Conservation (phyloP, 2,329 filamentous ascomycete species). For the Exophiala aquamarina region DNA sequence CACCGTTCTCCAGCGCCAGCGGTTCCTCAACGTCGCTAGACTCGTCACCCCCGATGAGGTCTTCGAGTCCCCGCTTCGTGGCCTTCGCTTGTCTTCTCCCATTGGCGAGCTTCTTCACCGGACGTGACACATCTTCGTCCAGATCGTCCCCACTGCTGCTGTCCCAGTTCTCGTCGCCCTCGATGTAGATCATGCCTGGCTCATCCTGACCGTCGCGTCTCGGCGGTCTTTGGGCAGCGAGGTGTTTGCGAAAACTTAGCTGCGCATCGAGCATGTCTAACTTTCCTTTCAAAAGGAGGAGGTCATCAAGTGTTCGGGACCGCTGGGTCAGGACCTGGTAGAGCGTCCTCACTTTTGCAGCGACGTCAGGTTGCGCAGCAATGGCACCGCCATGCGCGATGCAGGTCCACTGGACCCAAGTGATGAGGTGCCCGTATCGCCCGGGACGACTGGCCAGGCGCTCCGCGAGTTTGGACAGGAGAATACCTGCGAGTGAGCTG, state of each 20-base stretch:
- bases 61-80: slow-evolving; percentile 33
- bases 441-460: slow-evolving; percentile 84
- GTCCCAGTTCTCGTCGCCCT: slow-evolving; percentile 61
- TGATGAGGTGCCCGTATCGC: slow-evolving; percentile 83
- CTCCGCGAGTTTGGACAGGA: slow-evolving; percentile 83
- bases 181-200: slow-evolving; percentile 67
- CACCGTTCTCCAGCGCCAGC: slow-evolving; percentile 35
- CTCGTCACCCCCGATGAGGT: slow-evolving; percentile 22
- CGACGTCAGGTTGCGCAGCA: slow-evolving; percentile 78
- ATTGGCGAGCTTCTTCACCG: slow-evolving; percentile 9
- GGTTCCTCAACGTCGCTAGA: slow-evolving; percentile 10
- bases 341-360: slow-evolving; percentile 73
- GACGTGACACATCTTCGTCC: slow-evolving; percentile 26
- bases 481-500: slow-evolving; percentile 73
- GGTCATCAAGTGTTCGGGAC: slow-evolving; percentile 74
- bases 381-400: slow-evolving; percentile 89
- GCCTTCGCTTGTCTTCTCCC: slow-evolving; percentile 22
- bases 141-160: slow-evolving; percentile 45
- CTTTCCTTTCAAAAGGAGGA: slow-evolving; percentile 90
- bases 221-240: slow-evolving; percentile 51
- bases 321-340: slow-evolving; percentile 87
- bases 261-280: slow-evolving; percentile 92
- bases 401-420: slow-evolving; percentile 95
- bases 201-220: slow-evolving; percentile 67
- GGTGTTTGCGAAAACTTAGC: slow-evolving; percentile 72